phyloP scores from a whole-genome alignment of 192 early-diverging fungal species.

The Blastocladiella britannica region DNA sequence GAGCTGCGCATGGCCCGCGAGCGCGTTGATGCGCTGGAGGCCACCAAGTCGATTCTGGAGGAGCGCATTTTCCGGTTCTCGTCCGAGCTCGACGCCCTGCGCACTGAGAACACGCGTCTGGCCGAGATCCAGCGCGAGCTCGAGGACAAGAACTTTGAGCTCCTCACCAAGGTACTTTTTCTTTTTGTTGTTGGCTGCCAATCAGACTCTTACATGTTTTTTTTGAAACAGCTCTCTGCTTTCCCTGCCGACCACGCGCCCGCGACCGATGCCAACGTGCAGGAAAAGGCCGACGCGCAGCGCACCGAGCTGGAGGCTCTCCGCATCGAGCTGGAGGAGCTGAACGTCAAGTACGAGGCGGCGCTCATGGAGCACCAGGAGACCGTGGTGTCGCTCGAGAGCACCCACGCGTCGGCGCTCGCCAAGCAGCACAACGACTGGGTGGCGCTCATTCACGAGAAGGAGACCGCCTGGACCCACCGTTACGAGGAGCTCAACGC shows the following conservation, averaged over 20 bases:
- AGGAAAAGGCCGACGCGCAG: neutral
- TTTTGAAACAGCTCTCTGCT: no score
- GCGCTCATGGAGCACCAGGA: neutral
- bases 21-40: neutral
- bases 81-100: neutral
- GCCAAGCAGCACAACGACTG: neutral
- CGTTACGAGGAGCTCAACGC: neutral
- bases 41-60: neutral
- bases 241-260: neutral
- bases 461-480: neutral
- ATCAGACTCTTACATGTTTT: no score
- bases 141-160: neutral
- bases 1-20: no score
- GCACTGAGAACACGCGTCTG: neutral
- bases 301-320: neutral
- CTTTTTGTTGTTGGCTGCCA: no score
- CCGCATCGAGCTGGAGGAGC: neutral
- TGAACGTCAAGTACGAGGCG: neutral
- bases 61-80: neutral
- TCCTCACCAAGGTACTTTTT: neutral
- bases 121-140: neutral
- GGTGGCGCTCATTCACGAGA: neutral
- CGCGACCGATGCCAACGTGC: neutral
- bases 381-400: neutral
- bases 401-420: neutral